A percentile compares a stretch with the other conserved stretches of the same genome.
phyloP scores from a whole-genome alignment of 192 early-diverging fungal genomes.

The Coemansia asiatica region DNA sequence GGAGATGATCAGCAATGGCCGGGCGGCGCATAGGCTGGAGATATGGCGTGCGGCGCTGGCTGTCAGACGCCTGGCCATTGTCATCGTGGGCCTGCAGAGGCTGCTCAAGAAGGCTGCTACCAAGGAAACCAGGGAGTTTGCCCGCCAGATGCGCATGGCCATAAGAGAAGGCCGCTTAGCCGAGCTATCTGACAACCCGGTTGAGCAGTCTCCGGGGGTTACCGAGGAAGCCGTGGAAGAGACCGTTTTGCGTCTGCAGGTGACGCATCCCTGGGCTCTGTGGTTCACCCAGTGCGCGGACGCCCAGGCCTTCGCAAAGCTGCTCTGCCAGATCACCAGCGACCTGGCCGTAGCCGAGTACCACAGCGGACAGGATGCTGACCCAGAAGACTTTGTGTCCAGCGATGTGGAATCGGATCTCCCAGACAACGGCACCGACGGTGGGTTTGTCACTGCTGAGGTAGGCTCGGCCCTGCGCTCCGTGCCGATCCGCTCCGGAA shows the following conservation, averaged over 20 bases:
- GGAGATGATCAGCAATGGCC: constrained; percentile 18
- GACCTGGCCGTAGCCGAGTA: constrained; percentile 32
- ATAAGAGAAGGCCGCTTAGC: constrained; percentile 9
- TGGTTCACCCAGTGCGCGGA: constrained; percentile 43
- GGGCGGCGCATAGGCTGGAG: constrained; percentile 16
- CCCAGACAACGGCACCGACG: not conserved
- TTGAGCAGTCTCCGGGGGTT: not conserved
- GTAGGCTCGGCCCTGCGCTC: constrained; percentile 14
- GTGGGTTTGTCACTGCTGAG: constrained; percentile 20
- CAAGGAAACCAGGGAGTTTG: constrained; percentile 38
- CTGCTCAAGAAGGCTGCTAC: constrained; percentile 9
- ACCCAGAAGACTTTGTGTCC: no score
- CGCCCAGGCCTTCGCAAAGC: constrained; percentile 19
- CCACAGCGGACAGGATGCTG: not conserved
- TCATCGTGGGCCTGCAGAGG: constrained; percentile 37
- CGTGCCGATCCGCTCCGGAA: constrained; percentile 26
- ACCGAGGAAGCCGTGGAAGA: constrained; percentile 4
- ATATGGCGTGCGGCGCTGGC: constrained; percentile 38
- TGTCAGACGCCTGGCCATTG: constrained; percentile 20
- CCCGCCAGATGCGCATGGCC: constrained; percentile 31
- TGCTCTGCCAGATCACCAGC: constrained; percentile 33
- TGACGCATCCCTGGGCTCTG: constrained; percentile 28
- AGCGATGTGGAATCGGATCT: not conserved
- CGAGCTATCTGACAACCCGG: not conserved
- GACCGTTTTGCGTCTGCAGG: constrained; percentile 27